phyloP scores from a whole-genome alignment of 2,329 filamentous ascomycete genomes.

The Seiridium unicorne region DNA sequence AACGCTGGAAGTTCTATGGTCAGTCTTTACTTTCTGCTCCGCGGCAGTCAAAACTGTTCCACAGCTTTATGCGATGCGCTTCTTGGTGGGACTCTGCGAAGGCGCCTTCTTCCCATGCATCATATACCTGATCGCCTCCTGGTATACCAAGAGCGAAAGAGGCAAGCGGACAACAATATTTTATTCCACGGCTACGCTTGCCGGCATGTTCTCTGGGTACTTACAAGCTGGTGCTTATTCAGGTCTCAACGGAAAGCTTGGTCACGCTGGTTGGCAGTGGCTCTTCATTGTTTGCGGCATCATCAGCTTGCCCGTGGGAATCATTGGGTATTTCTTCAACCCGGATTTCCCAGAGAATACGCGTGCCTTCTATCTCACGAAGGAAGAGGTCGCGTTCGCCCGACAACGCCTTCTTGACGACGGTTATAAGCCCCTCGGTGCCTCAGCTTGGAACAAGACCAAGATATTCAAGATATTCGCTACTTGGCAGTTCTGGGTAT shows the following conservation, averaged over 20 bases:
- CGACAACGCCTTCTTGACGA: not conserved
- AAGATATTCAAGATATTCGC: conserved; percentile 1
- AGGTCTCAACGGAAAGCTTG: not conserved
- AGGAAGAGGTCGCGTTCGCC: conserved; percentile 1
- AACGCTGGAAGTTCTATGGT: conserved; percentile 23
- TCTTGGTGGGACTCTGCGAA: conserved; percentile 29
- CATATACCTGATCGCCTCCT: conserved; percentile 24
- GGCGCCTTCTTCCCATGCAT: conserved; percentile 23
- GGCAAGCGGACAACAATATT: conserved; percentile 23
- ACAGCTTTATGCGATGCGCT: conserved; percentile 25
- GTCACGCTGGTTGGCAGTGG: conserved; percentile 1
- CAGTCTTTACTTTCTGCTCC: conserved; percentile 21
- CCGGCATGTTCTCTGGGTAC: conserved; percentile 2
- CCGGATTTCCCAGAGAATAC: conserved; percentile 1
- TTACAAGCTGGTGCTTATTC: not conserved
- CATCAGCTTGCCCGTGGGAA: not conserved
- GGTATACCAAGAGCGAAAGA: conserved; percentile 28
- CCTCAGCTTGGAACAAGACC: not conserved
- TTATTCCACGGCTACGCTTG: conserved; percentile 14
- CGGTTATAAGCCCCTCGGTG: conserved; percentile 2
- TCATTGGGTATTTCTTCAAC: not conserved
- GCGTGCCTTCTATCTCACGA: conserved; percentile 2
- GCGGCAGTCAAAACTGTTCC: conserved; percentile 12
- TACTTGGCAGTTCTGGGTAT: conserved; percentile 3
- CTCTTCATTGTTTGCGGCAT: conserved; percentile 2